These are phyloP conservation scores for Russula sp. DNA, from an alignment of 768 basidiomycete genomes.

Conservation along the genomic window DNA sequence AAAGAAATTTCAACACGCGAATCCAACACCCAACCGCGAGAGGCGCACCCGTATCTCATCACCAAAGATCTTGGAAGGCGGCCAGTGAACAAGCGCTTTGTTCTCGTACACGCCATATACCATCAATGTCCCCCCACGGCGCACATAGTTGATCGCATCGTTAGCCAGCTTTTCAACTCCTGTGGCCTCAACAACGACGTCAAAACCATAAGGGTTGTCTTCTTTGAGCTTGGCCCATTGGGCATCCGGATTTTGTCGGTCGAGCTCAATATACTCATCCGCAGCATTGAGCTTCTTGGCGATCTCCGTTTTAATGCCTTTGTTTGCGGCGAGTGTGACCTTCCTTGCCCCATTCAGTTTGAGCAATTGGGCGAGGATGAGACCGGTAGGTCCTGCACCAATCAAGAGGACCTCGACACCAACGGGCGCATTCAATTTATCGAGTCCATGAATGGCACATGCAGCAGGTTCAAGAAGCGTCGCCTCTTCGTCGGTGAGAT, in stretches of 20 bases:
- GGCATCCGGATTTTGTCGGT: conserved; percentile 64
- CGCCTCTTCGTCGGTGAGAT: conserved; percentile 82
- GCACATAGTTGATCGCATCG: conserved; percentile 85
- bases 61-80: conserved; percentile 75
- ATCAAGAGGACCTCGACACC: conserved; percentile 82
- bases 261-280: conserved; percentile 85
- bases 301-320: conserved; percentile 87
- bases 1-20: background rate
- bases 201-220: conserved; percentile 85
- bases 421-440: conserved; percentile 79
- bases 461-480: conserved; percentile 88
- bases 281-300: conserved; percentile 75
- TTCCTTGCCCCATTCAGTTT: conserved; percentile 81
- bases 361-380: conserved; percentile 83
- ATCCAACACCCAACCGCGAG: background rate
- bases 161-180: conserved; percentile 87
- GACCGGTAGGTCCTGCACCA: conserved; percentile 90
- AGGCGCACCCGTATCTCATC: conserved; percentile 59
- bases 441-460: conserved; percentile 89
- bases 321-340: conserved; percentile 84
- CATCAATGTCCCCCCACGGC: conserved; percentile 80
- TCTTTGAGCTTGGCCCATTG: conserved; percentile 82
- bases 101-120: conserved; percentile 91
- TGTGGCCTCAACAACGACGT: conserved; percentile 79
- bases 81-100: conserved; percentile 80